Evolutionary conservation across 2,329 filamentous ascomycete species (phyloP), one percentile per base, ranked within the genome.

Genomic region (Xylariomycetidae sp.): DNA sequence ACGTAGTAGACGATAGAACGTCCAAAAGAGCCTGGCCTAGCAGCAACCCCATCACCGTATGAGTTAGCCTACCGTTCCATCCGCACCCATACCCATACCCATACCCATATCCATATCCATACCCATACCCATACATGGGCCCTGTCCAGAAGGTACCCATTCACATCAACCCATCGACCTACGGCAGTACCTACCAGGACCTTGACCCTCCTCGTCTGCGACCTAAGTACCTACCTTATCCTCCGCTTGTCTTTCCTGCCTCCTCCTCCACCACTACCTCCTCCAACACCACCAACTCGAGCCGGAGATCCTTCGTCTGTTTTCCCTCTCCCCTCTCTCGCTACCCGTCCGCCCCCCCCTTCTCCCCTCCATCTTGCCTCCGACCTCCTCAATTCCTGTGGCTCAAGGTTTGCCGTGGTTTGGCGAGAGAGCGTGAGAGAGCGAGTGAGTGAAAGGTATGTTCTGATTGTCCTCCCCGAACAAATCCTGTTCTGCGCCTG

Each of bases 381-480:
- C 50, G 56, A 56, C 57, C 56, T 58, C 54, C 47, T 48, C 50
- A 52, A 55, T 60, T 55, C 44, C 45, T 46, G 42, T 39, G 35
- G 39, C 44, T 35, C 39, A 47, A 49, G 44, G 40, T 44, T n/a
- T 41, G 43, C 36, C 42, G 44, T 53, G 54, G 50, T 46, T n/a
- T n/a, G n/a, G n/a, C 46, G 35, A 50, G 53, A 57, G 44, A 45
- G 43, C n/a, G n/a, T n/a, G n/a, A n/a, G n/a, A n/a, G n/a, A n/a
- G n/a, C n/a, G n/a, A n/a, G n/a, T n/a, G n/a, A n/a, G n/a, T n/a
- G n/a, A n/a, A 52, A 55, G 55, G 50, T 58, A 58, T 48, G 55
- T 54, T 39, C 40, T 46, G 38, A 47, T 25, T 40, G 39, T 38
- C 29, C 22, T 28, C 24, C 13, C 23, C 17, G n/a, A 33, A 39